A percentile compares a stretch with the other conserved stretches of the same genome.
Evolutionary conservation across 179 eudicot species (phyloP).

Genomic region (Vitellaria paradoxa): DNA sequence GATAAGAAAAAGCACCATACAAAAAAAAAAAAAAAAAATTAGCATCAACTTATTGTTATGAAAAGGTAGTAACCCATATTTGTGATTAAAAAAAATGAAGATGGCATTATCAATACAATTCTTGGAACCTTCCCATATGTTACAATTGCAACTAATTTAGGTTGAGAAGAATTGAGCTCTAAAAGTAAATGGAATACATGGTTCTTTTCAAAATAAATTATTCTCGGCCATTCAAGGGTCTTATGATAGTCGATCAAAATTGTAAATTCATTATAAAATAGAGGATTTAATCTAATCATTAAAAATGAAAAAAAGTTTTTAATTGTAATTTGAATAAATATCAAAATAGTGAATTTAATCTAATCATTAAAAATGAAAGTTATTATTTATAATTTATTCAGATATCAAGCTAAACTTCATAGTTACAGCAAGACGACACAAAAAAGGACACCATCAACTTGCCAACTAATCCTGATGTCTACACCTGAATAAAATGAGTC

Average conservation of each 20-base stretch:
- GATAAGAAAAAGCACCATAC: slow-evolving; percentile 23
- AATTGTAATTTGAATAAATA: too few relatives aligned
- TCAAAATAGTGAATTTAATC: too few relatives aligned
- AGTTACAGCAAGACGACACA: background rate
- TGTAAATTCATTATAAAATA: too few relatives aligned
- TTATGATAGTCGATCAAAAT: background rate
- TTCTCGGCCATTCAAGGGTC: background rate
- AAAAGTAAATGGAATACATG: background rate
- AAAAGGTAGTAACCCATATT: background rate
- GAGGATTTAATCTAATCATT: background rate
- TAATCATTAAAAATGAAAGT: too few relatives aligned
- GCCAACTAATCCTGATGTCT: too few relatives aligned
- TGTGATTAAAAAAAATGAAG: background rate
- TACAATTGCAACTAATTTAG: background rate
- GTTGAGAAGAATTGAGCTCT: background rate
- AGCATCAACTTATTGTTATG: background rate
- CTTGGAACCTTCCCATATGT: background rate
- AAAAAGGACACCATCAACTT: background rate
- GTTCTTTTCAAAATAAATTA: background rate
- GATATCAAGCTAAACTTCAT: background rate
- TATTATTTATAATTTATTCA: background rate
- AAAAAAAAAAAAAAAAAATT: too few relatives aligned
- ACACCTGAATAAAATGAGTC: too few relatives aligned
- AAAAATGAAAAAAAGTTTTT: background rate
- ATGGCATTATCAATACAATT: background rate